Evolutionary conservation across 2,329 filamentous ascomycete genomes (phyloP).

Genomic region (Phoma sp.): DNA sequence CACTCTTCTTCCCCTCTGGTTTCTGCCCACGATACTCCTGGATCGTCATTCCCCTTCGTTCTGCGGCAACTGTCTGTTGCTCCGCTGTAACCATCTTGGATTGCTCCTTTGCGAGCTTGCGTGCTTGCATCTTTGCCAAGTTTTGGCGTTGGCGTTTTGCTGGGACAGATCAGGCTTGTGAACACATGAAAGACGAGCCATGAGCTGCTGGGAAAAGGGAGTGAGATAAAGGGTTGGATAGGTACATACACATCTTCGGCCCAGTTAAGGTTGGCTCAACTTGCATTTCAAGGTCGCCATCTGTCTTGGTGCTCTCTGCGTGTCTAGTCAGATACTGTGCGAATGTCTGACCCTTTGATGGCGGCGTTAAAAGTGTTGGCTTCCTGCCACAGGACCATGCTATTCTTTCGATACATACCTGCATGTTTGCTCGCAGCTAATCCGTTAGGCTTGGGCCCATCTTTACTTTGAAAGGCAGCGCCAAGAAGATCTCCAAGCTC

Average conservation of each 20-base stretch:
- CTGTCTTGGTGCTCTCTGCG: not conserved
- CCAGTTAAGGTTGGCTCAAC: slow-evolving; percentile 13
- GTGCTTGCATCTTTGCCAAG: slow-evolving; percentile 28
- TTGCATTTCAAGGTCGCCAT: slow-evolving; percentile 21
- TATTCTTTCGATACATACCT: slow-evolving; percentile 21
- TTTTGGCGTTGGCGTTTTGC: slow-evolving; percentile 31
- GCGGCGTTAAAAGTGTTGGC: not conserved
- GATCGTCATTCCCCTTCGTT: slow-evolving; percentile 25
- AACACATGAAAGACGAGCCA: not conserved
- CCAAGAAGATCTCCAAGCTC: slow-evolving; percentile 28
- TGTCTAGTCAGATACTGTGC: not conserved
- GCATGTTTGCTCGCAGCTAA: slow-evolving; percentile 5
- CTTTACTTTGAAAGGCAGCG: slow-evolving; percentile 22
- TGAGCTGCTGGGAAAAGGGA: no score
- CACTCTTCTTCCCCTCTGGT: slow-evolving; percentile 7
- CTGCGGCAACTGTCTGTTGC: slow-evolving; percentile 22
- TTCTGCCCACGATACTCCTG: slow-evolving; percentile 7
- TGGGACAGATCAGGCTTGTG: slow-evolving; percentile 1
- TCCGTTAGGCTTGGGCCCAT: not conserved
- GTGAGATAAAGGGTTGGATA: not conserved
- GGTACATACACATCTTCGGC: slow-evolving; percentile 32
- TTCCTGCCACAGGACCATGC: no score
- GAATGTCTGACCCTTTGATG: not conserved
- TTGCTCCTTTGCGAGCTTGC: slow-evolving; percentile 17
- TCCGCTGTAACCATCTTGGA: slow-evolving; percentile 17